Base-by-base conservation (phyloP, 352 stramenopile species). In the Globisporangium takayamanum region DNA sequence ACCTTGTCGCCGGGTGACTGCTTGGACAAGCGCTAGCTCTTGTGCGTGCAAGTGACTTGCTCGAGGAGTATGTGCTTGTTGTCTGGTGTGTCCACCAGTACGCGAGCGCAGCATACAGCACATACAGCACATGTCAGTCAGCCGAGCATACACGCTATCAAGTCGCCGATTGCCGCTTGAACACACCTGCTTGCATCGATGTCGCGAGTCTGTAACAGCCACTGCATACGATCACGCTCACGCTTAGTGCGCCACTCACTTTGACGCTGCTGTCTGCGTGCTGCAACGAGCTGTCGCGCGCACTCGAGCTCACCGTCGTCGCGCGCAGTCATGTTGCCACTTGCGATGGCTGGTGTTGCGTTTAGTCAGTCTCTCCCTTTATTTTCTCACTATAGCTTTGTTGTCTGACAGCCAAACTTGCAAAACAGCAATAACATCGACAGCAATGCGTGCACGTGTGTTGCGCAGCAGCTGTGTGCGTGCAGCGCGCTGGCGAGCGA, bases 1-100 rank as follows among this genome's bases (percentile, higher is more conserved):
- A 82, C 73, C 75, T 64, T 54, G 42, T 61, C 66, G 67, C 20
- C 44, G 41, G 7, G 65, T 72, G 37, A 76, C 30, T 0, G 39
- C 5, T 36, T 72, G 57, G 5, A 79, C 15, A 11, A 74, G 64
- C 20, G 41, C 46, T 12, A 73, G 22, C 30, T 49, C 61, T 37
- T 53, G 68, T 26, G 58, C 57, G 33, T 11, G 18, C 16, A 49
- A 15, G n/a, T 49, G 16, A 15, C 16, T 26, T 14, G 44, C 20
- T 25, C n/a, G 44, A 14, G n/a, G 44, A 14, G 44, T n/a, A 25
- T 28, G 44, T 10, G n/a, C 20, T 18, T 1, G 41, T 8, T n/a
- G 14, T n/a, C 41, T 46, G 5, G 18, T 15, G 16, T 8, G 41
- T 46, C 5, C 41, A 14, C 14, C 3, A 46, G 20, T n/a, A 28